A percentile compares a stretch with the other conserved stretches of the same genome.
These are phyloP conservation scores for Mucor velutinosus DNA, from an alignment of 371 early-diverging fungal species.

Conservation along the genomic window DNA sequence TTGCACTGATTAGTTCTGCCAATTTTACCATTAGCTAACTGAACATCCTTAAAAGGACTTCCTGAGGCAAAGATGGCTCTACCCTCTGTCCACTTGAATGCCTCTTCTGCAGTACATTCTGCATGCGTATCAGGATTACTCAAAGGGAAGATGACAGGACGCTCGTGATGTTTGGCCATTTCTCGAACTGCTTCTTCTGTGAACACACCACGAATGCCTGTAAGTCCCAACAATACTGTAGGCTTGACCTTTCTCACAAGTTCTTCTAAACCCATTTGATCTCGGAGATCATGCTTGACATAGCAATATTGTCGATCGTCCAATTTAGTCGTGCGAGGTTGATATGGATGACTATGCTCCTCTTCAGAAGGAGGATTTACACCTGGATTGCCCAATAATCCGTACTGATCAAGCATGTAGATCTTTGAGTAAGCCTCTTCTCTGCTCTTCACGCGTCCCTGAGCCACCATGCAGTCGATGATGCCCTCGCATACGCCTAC, in stretches of 20 bases:
- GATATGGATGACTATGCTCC: slow-evolving; percentile 4
- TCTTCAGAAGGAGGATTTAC: slow-evolving; percentile 25
- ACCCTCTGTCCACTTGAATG: slow-evolving; percentile 63
- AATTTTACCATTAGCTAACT: slow-evolving; percentile 45
- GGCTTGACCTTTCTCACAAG: slow-evolving; percentile 63
- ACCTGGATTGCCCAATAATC: slow-evolving; percentile 51
- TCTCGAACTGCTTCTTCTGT: slow-evolving; percentile 54
- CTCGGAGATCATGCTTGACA: slow-evolving; percentile 54
- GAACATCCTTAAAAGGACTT: slow-evolving; percentile 57
- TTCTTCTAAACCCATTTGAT: slow-evolving; percentile 53
- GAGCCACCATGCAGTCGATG: slow-evolving; percentile 61
- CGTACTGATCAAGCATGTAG: slow-evolving; percentile 62
- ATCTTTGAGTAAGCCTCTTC: slow-evolving; percentile 59
- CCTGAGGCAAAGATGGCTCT: slow-evolving; percentile 66
- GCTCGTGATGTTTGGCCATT: slow-evolving; percentile 60
- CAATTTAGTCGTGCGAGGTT: slow-evolving; percentile 26
- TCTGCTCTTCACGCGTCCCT: slow-evolving; percentile 53
- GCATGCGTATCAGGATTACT: slow-evolving; percentile 67
- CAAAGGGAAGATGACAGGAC: slow-evolving; percentile 66
- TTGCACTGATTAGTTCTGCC: slow-evolving; percentile 63
- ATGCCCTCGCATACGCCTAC: slow-evolving; percentile 72
- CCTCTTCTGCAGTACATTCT: slow-evolving; percentile 68
- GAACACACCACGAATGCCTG: slow-evolving; percentile 62
- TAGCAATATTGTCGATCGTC: slow-evolving; percentile 58
- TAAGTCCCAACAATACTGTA: slow-evolving; percentile 62